Conservation (phyloP, 2,329 filamentous ascomycete species). For the Alternaria burnsii region DNA sequence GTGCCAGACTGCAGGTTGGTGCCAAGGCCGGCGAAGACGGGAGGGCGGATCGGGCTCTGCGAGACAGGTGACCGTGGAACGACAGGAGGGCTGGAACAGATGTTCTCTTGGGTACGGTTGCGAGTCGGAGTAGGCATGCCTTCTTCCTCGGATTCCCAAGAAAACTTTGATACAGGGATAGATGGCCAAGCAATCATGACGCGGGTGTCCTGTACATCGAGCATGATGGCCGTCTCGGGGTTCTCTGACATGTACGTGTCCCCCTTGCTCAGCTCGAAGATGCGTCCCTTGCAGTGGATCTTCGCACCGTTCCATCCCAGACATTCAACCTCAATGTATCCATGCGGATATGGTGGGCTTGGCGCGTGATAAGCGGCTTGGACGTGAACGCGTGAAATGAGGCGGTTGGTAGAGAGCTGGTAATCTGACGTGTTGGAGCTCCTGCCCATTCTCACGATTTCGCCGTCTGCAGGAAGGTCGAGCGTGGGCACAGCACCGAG, state of each 20-base stretch:
- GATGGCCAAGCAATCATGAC: constrained; percentile 90
- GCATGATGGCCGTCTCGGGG: constrained; percentile 86
- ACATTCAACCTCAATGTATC: constrained; percentile 87
- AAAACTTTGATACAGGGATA: constrained; percentile 62
- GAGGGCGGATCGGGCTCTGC: constrained; percentile 66
- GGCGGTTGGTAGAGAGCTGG: constrained; percentile 88
- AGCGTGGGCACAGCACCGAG: constrained; percentile 84
- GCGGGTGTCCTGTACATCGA: constrained; percentile 92
- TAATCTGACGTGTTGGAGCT: constrained; percentile 96
- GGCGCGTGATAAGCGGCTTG: constrained; percentile 83
- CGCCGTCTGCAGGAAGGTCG: constrained; percentile 81
- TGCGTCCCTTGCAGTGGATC: constrained; percentile 87
- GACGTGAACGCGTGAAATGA: constrained; percentile 93
- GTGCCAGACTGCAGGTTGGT: constrained; percentile 31
- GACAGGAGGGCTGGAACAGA: constrained; percentile 69
- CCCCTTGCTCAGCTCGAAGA: constrained; percentile 85
- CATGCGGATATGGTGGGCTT: constrained; percentile 71
- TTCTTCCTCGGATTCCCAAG: constrained; percentile 68
- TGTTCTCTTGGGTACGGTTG: constrained; percentile 51
- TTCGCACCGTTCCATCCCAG: constrained; percentile 96
- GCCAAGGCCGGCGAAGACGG: constrained; percentile 51
- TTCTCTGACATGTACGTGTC: constrained; percentile 92
- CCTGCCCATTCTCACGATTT: constrained; percentile 84
- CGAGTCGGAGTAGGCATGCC: constrained; percentile 47
- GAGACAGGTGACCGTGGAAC: constrained; percentile 80